Evolutionary conservation across 345 rosid genomes (phyloP).

Genomic region (Hirschfeldia incana): DNA sequence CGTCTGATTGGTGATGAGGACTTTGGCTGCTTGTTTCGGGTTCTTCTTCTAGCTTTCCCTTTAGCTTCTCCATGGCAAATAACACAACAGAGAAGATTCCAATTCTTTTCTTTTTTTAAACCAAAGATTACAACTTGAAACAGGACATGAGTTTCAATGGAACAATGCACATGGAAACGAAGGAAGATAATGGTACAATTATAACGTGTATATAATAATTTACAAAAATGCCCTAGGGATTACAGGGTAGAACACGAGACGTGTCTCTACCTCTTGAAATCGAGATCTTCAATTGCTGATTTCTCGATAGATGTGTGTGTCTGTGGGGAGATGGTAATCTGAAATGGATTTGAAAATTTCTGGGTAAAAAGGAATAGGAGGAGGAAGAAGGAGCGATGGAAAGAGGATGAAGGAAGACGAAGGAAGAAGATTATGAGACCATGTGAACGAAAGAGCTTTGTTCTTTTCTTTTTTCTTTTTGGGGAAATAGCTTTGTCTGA

Average conservation of each 20-base stretch:
- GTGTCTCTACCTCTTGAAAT: constrained; percentile 21
- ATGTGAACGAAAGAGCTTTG: constrained; percentile 22
- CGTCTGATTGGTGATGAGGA: constrained; percentile 23
- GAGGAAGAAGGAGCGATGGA: constrained; percentile 14
- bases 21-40: constrained; percentile 46
- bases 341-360: not conserved
- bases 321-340: not conserved
- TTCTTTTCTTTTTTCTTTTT: not conserved
- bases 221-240: constrained; percentile 11
- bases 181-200: constrained; percentile 5
- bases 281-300: constrained; percentile 32
- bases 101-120: too few relatives aligned
- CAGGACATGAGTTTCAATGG: not conserved
- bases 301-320: not conserved
- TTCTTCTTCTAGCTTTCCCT: constrained; percentile 42
- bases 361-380: constrained; percentile 8
- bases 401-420: not conserved
- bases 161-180: not conserved
- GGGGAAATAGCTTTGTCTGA: constrained; percentile 23
- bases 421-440: constrained; percentile 18
- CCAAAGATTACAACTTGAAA: constrained; percentile 14
- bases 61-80: constrained; percentile 20
- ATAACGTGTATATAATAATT: not conserved
- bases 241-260: constrained; percentile 35
- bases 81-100: constrained; percentile 22